These are phyloP conservation scores for Gymnopilus dilepis DNA, from an alignment of 768 basidiomycete genomes.

Conservation along the genomic window DNA sequence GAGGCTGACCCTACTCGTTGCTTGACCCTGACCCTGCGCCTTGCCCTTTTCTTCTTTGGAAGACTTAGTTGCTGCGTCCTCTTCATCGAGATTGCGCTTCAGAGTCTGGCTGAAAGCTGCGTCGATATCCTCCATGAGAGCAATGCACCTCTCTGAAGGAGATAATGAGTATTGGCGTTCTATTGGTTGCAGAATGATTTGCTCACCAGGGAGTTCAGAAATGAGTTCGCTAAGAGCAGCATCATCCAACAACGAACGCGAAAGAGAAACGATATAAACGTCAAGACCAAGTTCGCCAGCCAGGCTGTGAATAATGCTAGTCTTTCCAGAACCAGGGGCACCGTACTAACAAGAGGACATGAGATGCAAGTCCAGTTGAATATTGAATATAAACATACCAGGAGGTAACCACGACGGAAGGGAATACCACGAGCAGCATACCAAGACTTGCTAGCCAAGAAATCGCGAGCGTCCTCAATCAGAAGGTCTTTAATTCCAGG, in stretches of 20 bases:
- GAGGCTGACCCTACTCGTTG: constrained; percentile 54
- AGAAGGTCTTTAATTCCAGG: constrained; percentile 69
- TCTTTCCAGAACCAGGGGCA: constrained; percentile 80
- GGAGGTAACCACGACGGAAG: constrained; percentile 80
- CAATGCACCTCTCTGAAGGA: constrained; percentile 60
- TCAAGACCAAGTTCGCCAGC: constrained; percentile 80
- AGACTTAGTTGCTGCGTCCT: constrained; percentile 21
- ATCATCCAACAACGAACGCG: constrained; percentile 68
- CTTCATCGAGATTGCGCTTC: constrained; percentile 40
- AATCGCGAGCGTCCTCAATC: constrained; percentile 72
- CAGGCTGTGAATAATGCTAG: constrained; percentile 75
- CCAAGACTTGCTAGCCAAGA: constrained; percentile 72
- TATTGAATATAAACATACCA: constrained; percentile 34
- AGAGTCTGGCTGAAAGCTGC: constrained; percentile 63
- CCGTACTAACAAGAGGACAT: constrained; percentile 52
- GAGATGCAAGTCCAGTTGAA: background rate
- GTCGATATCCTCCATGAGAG: constrained; percentile 87
- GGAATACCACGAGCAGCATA: constrained; percentile 80
- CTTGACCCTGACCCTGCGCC: constrained; percentile 25
- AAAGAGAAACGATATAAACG: constrained; percentile 75
- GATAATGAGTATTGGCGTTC: background rate
- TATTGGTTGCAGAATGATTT: background rate
- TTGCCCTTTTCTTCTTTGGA: constrained; percentile 13
- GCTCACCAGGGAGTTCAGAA: constrained; percentile 59
- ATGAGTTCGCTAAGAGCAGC: constrained; percentile 60